These are phyloP conservation scores for Spizellomyces sp. DNA, from an alignment of 192 early-diverging fungal genomes.

Conservation along the genomic window DNA sequence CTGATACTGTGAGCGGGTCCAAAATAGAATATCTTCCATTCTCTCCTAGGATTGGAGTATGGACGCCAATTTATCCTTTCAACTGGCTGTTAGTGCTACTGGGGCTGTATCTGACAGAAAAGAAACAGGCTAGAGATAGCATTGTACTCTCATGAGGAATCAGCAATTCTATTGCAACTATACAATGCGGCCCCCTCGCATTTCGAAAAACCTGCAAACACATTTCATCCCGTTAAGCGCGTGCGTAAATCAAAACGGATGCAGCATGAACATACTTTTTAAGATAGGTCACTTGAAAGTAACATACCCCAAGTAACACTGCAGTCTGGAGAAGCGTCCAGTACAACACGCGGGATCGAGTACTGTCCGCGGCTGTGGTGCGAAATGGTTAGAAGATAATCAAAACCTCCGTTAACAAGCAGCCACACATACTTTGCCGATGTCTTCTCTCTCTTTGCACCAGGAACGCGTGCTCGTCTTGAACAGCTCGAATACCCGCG, in stretches of 20 bases:
- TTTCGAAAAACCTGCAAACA: slow-evolving; percentile 18
- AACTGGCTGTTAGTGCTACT: too few relatives aligned
- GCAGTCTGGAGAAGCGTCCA: slow-evolving; percentile 71
- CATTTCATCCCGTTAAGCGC: neutral
- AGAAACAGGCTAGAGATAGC: too few relatives aligned
- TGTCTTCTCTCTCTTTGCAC: slow-evolving; percentile 63
- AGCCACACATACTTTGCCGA: slow-evolving; percentile 65
- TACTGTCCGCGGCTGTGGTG: slow-evolving; percentile 71
- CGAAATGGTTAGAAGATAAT: neutral
- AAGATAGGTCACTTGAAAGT: slow-evolving; percentile 76
- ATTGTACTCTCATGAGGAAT: too few relatives aligned
- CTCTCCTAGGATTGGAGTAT: too few relatives aligned
- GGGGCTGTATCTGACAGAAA: too few relatives aligned
- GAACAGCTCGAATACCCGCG: slow-evolving; percentile 59
- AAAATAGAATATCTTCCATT: too few relatives aligned
- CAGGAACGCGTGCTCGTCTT: slow-evolving; percentile 75
- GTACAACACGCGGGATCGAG: slow-evolving; percentile 77
- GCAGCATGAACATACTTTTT: slow-evolving; percentile 46
- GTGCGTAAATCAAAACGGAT: neutral
- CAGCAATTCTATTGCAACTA: neutral
- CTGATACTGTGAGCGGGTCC: too few relatives aligned
- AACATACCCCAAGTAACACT: slow-evolving; percentile 64
- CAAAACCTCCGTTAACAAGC: neutral
- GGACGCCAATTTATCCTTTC: too few relatives aligned
- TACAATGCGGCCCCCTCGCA: slow-evolving; percentile 4